Evolutionary conservation across 768 basidiomycete genomes (phyloP).

Genomic region (Pleurotus giganteus): DNA sequence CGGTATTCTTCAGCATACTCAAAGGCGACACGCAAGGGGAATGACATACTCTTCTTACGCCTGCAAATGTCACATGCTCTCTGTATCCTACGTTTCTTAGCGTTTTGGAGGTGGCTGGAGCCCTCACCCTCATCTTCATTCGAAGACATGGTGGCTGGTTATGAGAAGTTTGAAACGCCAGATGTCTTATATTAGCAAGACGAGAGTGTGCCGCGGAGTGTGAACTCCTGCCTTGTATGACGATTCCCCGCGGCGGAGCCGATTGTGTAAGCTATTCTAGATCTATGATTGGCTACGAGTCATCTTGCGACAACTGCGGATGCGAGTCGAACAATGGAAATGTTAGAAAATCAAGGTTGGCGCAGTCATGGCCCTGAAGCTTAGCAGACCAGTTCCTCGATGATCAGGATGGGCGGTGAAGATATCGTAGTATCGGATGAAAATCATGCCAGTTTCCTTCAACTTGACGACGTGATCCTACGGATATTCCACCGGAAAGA

Average conservation of each 20-base stretch:
- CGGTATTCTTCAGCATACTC: background rate
- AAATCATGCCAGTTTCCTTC: too few species aligned
- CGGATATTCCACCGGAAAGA: slow-evolving; percentile 2
- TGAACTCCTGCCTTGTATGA: background rate
- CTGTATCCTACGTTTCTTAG: slow-evolving; percentile 58
- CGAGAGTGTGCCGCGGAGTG: background rate
- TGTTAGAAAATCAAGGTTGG: too few species aligned
- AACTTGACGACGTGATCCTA: background rate
- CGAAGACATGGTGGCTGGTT: slow-evolving; percentile 11
- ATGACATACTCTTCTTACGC: slow-evolving; percentile 63
- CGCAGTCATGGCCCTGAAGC: too few species aligned
- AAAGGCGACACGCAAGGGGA: slow-evolving; percentile 7
- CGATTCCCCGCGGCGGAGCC: slow-evolving; percentile 6
- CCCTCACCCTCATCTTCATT: slow-evolving; percentile 10
- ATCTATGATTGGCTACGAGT: background rate
- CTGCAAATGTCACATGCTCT: slow-evolving; percentile 75
- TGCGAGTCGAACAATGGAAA: too few species aligned
- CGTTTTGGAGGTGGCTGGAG: slow-evolving; percentile 8
- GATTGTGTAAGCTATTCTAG: background rate
- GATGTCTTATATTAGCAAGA: background rate
- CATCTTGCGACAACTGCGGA: background rate
- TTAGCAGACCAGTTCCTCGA: too few species aligned
- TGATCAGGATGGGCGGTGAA: too few species aligned
- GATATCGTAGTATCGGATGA: too few species aligned
- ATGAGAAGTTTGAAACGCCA: background rate